A percentile compares a stretch with the other conserved stretches of the same genome.
Evolutionary conservation across 1,139 yeast genomes (phyloP).

Genomic region (Geotrichum restrictum): DNA sequence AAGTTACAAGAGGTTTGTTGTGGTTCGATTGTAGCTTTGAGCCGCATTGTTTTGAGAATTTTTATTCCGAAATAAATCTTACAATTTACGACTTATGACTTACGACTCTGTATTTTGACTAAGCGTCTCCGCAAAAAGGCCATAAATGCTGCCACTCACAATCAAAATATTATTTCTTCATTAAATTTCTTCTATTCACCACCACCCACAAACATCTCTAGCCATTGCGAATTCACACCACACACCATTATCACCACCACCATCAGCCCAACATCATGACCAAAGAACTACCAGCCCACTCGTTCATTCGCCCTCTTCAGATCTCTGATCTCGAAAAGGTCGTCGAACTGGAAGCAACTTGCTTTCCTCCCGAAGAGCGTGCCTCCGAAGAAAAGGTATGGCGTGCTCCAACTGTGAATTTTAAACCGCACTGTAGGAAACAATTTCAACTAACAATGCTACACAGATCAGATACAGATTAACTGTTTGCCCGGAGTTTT

Average conservation of each 20-base stretch:
- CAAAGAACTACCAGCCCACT: constrained; percentile 49
- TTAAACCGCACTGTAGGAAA: not conserved
- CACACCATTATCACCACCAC: not conserved
- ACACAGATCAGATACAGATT: constrained; percentile 53
- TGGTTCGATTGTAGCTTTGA: too few species aligned
- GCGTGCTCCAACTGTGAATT: not conserved
- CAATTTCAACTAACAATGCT: not conserved
- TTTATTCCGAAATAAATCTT: too few species aligned
- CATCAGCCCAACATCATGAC: constrained; percentile 6
- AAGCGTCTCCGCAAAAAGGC: too few species aligned
- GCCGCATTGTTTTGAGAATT: too few species aligned
- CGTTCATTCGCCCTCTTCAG: constrained; percentile 78
- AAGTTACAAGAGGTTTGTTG: too few species aligned
- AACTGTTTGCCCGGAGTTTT: constrained; percentile 79
- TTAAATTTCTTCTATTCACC: too few species aligned
- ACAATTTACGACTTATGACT: too few species aligned
- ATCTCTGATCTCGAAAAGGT: constrained; percentile 64
- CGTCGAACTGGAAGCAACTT: constrained; percentile 58
- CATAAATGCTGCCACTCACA: too few species aligned
- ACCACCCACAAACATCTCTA: not conserved
- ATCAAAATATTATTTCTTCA: too few species aligned
- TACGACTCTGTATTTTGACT: too few species aligned
- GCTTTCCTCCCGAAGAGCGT: constrained; percentile 65
- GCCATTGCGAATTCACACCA: not conserved
- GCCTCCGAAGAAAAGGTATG: constrained; percentile 56